Conservation (phyloP, 2,329 filamentous ascomycete genomes). For the Penicillium sp. region DNA sequence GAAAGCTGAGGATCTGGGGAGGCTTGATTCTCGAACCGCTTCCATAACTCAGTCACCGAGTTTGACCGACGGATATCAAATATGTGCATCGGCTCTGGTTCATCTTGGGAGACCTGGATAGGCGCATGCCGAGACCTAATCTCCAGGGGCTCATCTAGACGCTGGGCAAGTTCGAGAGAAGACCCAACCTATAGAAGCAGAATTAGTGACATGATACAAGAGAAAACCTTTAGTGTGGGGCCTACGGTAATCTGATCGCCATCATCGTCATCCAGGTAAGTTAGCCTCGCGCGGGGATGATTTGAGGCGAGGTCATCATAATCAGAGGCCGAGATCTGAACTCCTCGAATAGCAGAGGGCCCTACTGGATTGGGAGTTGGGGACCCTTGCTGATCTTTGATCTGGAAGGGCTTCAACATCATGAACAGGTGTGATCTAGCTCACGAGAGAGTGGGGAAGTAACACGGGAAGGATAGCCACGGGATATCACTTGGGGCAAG, state of each 20-base stretch:
- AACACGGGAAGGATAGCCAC: conserved; percentile 4
- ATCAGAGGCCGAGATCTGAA: conserved; percentile 42
- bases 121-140: conserved; percentile 7
- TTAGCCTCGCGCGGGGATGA: conserved; percentile 44
- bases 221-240: not conserved
- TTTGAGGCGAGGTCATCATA: conserved; percentile 45
- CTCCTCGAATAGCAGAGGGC: conserved; percentile 19
- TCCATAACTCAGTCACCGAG: conserved; percentile 42
- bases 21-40: conserved; percentile 26
- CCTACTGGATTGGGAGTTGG: conserved; percentile 1
- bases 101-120: conserved; percentile 9
- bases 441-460: conserved; percentile 8
- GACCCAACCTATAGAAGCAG: conserved; percentile 43
- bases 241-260: conserved; percentile 51
- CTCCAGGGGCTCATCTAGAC: conserved; percentile 44
- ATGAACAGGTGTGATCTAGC: conserved; percentile 5
- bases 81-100: conserved; percentile 41
- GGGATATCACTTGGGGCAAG: not conserved
- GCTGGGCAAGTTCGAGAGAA: conserved; percentile 47
- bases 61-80: conserved; percentile 48
- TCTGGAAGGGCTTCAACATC: conserved; percentile 45
- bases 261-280: conserved; percentile 49
- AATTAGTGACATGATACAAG: conserved; percentile 12
- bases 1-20: not conserved
- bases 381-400: conserved; percentile 36